Evolutionary conservation across 2,329 filamentous ascomycete genomes (phyloP).

Genomic region (Ophiostoma piceae): DNA sequence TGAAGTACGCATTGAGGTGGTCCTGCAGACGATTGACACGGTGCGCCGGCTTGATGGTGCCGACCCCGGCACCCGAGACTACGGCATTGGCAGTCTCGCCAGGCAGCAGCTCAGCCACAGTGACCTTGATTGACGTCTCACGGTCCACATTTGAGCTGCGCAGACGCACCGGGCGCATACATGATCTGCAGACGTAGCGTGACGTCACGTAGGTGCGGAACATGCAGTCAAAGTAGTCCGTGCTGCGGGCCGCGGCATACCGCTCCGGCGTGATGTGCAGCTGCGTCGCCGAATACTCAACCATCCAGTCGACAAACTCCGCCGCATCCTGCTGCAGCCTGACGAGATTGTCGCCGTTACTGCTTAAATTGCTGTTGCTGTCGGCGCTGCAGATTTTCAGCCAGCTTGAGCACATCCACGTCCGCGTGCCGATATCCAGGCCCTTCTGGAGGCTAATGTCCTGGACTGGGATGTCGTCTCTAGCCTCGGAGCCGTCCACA

Average conservation of each 20-base stretch:
- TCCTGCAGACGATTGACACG: neutral
- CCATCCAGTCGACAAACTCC: slow-evolving; percentile 21
- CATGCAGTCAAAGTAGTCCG: slow-evolving; percentile 19
- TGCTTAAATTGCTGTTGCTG: neutral
- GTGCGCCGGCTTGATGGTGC: neutral
- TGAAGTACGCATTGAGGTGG: neutral
- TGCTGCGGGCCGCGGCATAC: neutral
- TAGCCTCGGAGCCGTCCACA: neutral
- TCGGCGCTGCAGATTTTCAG: neutral
- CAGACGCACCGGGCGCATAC: slow-evolving; percentile 19
- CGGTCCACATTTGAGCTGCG: slow-evolving; percentile 12
- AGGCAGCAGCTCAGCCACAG: neutral
- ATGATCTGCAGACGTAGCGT: slow-evolving; percentile 18
- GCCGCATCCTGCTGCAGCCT: slow-evolving; percentile 21
- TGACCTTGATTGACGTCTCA: slow-evolving; percentile 8
- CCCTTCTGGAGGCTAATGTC: neutral
- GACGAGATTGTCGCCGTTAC: neutral
- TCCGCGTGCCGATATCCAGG: neutral
- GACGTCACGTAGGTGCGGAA: slow-evolving; percentile 17
- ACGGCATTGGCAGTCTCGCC: too few species aligned
- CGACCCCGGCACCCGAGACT: too few species aligned
- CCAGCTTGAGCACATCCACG: slow-evolving; percentile 13
- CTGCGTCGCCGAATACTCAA: slow-evolving; percentile 19
- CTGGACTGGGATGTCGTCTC: neutral
- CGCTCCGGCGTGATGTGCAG: slow-evolving; percentile 8